Evolutionary conservation across 768 basidiomycete genomes (phyloP), one percentile per base, ranked within the genome.

Genomic region (Boletus bicolor): DNA sequence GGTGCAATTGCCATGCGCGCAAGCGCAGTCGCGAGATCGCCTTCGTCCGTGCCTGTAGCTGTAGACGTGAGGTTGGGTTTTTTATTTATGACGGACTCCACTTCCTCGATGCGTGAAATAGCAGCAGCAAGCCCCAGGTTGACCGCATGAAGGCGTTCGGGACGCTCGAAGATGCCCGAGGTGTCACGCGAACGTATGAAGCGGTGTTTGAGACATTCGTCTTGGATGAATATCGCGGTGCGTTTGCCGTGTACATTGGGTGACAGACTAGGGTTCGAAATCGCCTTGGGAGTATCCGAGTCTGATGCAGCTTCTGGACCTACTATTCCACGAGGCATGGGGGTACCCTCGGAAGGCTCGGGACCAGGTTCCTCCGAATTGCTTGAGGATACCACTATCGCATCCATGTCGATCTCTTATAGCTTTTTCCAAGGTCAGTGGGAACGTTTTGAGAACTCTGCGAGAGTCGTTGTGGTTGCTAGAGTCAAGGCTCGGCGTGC

Each of bases 101-200:
- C 42, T 8, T 76, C 76, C 61, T 91, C 87, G 5, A 93, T 72
- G 47, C 87, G 82, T 7, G 93, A 81, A 19, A 91, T 77, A 0
- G 88, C 91, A 7, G 89, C 88, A 3, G 93, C 80, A 8, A 97
- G 77, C 2, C 95, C 96, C 5, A 90, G 65, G 60, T 86, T 84
- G 48, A 98, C 83, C 0, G 94, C 94, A 47, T 87, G 82, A 28
- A 98, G 75, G 24, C 96, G 84, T 68, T 97, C 91, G 0, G 95
- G 95, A 10, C 92, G 80, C 68, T 98, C 96, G n/a, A 95, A 83
- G 51, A 97, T 86, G 44, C 77, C 76, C 1, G 89, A 91, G 0
- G 77, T 76, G 63, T 92, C 87, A 48, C 81, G 78, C 15, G 85
- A 84, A 15, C 94, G 86, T 51, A 94, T 91, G 64, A 85, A 96